Evolutionary conservation across 2,329 filamentous ascomycete genomes (phyloP).

Genomic region (Decorospora gaudefroyi): DNA sequence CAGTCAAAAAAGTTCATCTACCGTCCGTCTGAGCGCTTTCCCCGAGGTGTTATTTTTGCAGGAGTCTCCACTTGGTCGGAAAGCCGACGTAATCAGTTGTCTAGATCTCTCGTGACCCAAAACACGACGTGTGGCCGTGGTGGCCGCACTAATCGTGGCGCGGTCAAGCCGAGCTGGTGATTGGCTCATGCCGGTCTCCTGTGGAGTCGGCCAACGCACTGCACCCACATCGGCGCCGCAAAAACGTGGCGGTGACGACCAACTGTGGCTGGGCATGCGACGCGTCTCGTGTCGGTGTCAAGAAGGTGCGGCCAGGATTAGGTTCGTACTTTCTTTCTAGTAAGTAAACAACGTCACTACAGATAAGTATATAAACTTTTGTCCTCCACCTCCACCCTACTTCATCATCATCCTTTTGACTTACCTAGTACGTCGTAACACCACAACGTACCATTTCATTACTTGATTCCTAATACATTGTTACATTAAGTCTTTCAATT

Average conservation of each 20-base stretch:
- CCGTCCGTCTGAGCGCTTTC: too few relatives aligned
- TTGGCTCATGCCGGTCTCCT: constrained; percentile 1
- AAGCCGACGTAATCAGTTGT: constrained; percentile 12
- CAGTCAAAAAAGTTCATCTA: background rate
- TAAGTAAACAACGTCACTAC: background rate
- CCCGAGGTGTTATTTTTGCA: background rate
- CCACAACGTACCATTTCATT: too few relatives aligned
- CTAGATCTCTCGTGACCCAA: too few relatives aligned
- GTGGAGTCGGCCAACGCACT: constrained; percentile 8
- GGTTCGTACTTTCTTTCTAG: background rate
- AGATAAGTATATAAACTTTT: background rate
- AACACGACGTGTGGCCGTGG: constrained; percentile 6
- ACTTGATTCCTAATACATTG: too few relatives aligned
- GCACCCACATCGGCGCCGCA: constrained; percentile 1
- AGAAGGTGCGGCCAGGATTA: constrained; percentile 3
- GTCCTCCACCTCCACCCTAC: background rate
- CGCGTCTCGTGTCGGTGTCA: background rate
- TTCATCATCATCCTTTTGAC: background rate
- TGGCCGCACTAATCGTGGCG: constrained; percentile 1
- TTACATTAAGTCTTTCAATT: too few relatives aligned
- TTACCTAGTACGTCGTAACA: background rate
- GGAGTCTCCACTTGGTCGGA: background rate
- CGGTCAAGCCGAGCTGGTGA: background rate
- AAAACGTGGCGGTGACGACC: constrained; percentile 12
- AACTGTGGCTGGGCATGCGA: constrained; percentile 6